These are phyloP conservation scores for Aspergillus felis DNA, from an alignment of 2,329 filamentous ascomycete genomes.

Conservation along the genomic window DNA sequence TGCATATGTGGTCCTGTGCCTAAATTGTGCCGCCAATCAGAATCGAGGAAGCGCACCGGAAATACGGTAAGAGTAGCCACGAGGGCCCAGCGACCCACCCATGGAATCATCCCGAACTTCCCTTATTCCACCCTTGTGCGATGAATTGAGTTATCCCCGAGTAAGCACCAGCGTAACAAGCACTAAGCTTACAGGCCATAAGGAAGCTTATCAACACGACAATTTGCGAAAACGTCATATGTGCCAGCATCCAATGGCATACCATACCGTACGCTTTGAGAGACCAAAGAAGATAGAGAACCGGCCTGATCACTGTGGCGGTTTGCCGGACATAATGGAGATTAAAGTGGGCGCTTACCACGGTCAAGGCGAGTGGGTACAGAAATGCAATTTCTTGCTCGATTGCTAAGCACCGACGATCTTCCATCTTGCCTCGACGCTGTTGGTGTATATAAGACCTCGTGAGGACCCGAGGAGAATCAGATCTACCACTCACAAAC, in stretches of 20 bases:
- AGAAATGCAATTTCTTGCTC: neutral
- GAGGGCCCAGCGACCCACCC: neutral
- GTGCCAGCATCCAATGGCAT: too few species aligned
- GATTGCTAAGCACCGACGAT: conserved; percentile 6
- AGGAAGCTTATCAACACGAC: neutral
- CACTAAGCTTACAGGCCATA: neutral
- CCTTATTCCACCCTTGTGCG: neutral
- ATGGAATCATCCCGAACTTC: neutral
- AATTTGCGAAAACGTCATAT: neutral
- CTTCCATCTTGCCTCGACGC: neutral
- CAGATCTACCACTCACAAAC: neutral
- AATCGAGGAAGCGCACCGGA: neutral
- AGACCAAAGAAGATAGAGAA: neutral
- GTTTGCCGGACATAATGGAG: neutral
- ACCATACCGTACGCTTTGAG: neutral
- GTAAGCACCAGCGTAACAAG: neutral
- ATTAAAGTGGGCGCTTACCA: neutral
- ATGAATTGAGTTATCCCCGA: neutral
- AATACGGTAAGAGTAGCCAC: neutral
- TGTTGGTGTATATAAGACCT: neutral
- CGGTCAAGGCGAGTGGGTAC: neutral
- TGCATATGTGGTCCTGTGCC: neutral
- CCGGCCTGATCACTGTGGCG: too few species aligned
- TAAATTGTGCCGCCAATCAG: neutral
- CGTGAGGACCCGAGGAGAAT: neutral